Conservation (phyloP, 140 eudicot genomes). For the Eryngium alpinum region DNA sequence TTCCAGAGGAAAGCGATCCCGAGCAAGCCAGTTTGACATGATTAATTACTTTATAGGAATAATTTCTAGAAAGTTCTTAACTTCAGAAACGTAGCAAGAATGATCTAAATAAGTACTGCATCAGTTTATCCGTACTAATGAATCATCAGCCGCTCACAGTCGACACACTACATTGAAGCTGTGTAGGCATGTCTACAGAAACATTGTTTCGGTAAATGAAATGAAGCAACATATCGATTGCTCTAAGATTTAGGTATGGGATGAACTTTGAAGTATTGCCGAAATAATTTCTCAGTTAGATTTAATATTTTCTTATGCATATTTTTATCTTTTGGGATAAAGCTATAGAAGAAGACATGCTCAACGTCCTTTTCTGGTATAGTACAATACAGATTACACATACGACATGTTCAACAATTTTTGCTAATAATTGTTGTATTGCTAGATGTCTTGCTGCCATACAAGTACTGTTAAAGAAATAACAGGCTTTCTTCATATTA, state of each 20-base stretch:
- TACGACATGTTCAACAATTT: no score
- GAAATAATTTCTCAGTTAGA: no score
- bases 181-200: conserved; percentile 47
- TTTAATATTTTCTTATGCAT: no score
- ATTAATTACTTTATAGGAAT: conserved; percentile 12
- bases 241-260: conserved; percentile 37
- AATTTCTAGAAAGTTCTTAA: conserved; percentile 36
- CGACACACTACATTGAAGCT: conserved; percentile 39
- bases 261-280: background rate
- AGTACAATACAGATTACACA: no score
- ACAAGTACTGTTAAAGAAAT: no score
- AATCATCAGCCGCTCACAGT: conserved; percentile 28
- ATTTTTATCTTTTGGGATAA: no score
- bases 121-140: conserved; percentile 42
- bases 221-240: conserved; percentile 39
- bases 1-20: conserved; percentile 15
- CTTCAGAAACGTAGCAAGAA: conserved; percentile 24
- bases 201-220: conserved; percentile 38
- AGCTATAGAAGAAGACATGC: no score
- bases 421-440: no score
- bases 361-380: no score
- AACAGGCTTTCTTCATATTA: no score
- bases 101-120: conserved; percentile 39
- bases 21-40: conserved; percentile 26
- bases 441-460: no score